Base-by-base conservation (phyloP, 2,329 filamentous ascomycete genomes). In the Beauveria pseudobassiana region DNA sequence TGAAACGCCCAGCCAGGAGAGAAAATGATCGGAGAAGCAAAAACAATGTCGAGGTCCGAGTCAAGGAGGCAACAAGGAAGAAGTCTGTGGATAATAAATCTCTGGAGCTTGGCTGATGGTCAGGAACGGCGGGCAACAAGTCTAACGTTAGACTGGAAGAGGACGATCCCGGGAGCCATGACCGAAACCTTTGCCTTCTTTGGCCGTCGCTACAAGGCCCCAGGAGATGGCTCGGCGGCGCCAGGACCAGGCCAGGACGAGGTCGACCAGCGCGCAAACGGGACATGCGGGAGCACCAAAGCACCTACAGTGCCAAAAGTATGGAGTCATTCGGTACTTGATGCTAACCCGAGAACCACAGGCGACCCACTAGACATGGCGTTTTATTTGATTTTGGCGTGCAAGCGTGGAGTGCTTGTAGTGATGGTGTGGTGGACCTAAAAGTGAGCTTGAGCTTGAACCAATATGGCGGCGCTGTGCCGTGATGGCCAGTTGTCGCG, bases 381-480 rank as follows among this genome's bases (percentile, higher is more conserved):
- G 40, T 60, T 60, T 54, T 55, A 49, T 61, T 54, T 52, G 42
- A 55, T 53, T 60, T 53, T 22, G 49, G 58, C 26, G 54, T 38
- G 38, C 22, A 18, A 55, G 40, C n/a, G 48, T 38, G 54, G 40
- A 42, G 46, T 43, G 56, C 20, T 45, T 34, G 42, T 43, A 38
- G 46, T 59, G 22, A 61, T 54, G 59, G 59, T 50, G 59, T 61
- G 51, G 59, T 61, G 59, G 51, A 61, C 55, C 59, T 61, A 34
- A 38, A 34, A 43, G 59, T 50, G 42, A 43, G 59, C 59, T 61
- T 49, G 50, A 49, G 28, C 50, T 61, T 49, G 50, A 49, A 42
- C 50, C 50, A 51, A 61, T 54, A 48, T 43, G 58, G 58, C 40
- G 58, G 58, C 40, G 49, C 50, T 51, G 52, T 10, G 28, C 16